Conservation (phyloP, 306 rosid species). For the Bauhinia variegata region DNA sequence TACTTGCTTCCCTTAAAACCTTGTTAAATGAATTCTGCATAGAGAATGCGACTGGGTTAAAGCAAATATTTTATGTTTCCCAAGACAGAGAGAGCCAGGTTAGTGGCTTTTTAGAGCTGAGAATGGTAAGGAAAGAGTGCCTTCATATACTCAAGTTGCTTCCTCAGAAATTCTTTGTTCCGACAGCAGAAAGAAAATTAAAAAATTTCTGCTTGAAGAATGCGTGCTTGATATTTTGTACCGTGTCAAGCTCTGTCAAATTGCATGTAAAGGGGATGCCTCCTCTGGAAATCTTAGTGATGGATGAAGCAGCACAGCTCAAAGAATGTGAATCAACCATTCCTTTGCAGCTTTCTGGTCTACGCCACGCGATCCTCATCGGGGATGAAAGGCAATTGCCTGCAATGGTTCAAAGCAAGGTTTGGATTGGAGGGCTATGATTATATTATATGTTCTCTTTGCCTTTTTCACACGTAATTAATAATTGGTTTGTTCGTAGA, state of each 20-base stretch:
- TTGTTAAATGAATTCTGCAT: neutral
- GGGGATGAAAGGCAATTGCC: slow-evolving; percentile 54
- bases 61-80: neutral
- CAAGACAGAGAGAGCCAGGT: neutral
- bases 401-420: slow-evolving; percentile 49
- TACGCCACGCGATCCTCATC: slow-evolving; percentile 43
- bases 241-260: slow-evolving; percentile 31
- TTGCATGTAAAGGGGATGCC: neutral
- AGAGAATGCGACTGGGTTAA: neutral
- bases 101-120: neutral
- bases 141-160: neutral
- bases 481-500: slow-evolving; percentile 12
- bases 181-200: neutral
- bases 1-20: neutral
- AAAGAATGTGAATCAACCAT: slow-evolving; percentile 53
- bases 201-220: neutral
- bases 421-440: neutral
- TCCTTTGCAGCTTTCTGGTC: slow-evolving; percentile 45
- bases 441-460: neutral
- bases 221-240: neutral
- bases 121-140: neutral
- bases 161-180: neutral
- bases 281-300: slow-evolving; percentile 32
- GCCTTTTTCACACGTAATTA: neutral
- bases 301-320: slow-evolving; percentile 52